Conservation (phyloP, 106 monocot species). For the Dendrobium chrysotoxum region DNA sequence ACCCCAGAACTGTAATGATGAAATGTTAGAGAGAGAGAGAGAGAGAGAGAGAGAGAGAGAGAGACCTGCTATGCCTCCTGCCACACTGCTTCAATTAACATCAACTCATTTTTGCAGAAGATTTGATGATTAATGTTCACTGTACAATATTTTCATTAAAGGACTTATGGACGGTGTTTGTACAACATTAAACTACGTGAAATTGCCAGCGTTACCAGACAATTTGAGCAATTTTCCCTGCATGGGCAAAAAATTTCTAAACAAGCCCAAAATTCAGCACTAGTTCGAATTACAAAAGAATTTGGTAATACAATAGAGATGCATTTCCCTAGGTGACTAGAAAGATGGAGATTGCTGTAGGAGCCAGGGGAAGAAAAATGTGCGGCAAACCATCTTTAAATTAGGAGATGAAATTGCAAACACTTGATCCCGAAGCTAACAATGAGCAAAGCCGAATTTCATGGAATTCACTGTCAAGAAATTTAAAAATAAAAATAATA, state of each 20-base stretch:
- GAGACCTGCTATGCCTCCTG: background rate
- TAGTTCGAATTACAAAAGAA: constrained; percentile 9
- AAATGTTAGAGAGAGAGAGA: too few species aligned
- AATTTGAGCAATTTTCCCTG: constrained; percentile 2
- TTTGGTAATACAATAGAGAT: constrained; percentile 1
- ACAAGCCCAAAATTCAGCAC: constrained; percentile 5
- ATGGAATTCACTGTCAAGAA: background rate
- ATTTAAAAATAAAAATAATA: background rate
- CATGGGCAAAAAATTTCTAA: constrained; percentile 4
- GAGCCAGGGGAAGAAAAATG: constrained; percentile 1
- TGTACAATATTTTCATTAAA: constrained; percentile 6
- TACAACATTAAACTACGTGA: constrained; percentile 2
- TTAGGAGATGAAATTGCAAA: constrained; percentile 4
- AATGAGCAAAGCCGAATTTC: background rate
- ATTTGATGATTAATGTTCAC: constrained; percentile 1
- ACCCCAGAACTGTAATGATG: too few species aligned
- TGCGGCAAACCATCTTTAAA: constrained; percentile 7
- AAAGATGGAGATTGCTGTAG: background rate
- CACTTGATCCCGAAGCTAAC: constrained; percentile 1
- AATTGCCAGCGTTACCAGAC: background rate
- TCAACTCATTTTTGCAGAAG: constrained; percentile 1
- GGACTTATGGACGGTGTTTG: background rate
- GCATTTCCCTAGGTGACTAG: background rate
- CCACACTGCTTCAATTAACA: background rate
- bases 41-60: constrained; percentile 2